phyloP scores from a whole-genome alignment of 805 yeast species.

The Yamadazyma akitaensis region DNA sequence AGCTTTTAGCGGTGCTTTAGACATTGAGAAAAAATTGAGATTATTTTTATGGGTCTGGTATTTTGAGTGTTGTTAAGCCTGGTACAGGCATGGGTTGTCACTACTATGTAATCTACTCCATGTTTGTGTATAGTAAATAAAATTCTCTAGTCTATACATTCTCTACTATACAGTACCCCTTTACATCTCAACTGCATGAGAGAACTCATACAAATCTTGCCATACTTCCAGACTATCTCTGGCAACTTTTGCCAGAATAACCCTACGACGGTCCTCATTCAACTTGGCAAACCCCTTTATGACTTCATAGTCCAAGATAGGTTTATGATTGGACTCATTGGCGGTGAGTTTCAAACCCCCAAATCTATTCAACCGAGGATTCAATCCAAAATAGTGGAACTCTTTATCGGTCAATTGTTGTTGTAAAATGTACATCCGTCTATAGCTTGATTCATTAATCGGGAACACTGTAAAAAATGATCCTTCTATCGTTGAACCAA shows the following conservation, averaged over 20 bases:
- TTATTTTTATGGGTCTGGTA: too few relatives aligned
- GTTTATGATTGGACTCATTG: constrained; percentile 47
- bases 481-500: constrained; percentile 81
- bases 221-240: constrained; percentile 62
- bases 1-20: background rate
- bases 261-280: constrained; percentile 54
- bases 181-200: constrained; percentile 31
- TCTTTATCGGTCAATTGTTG: constrained; percentile 83
- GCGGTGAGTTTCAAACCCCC: constrained; percentile 37
- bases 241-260: constrained; percentile 51
- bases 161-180: constrained; percentile 1
- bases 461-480: constrained; percentile 73
- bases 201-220: constrained; percentile 61
- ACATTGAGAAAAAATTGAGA: constrained; percentile 1
- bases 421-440: constrained; percentile 80
- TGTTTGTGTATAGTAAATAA: too few relatives aligned
- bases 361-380: constrained; percentile 66
- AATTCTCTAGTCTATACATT: background rate
- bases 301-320: constrained; percentile 62
- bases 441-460: constrained; percentile 66
- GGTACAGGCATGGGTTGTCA: too few relatives aligned
- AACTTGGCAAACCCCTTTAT: constrained; percentile 51
- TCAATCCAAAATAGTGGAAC: constrained; percentile 70
- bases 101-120: too few relatives aligned
- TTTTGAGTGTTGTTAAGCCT: background rate